Base-by-base conservation (phyloP, 2,329 filamentous ascomycete species). In the Ophiostoma himal-ulmi region DNA sequence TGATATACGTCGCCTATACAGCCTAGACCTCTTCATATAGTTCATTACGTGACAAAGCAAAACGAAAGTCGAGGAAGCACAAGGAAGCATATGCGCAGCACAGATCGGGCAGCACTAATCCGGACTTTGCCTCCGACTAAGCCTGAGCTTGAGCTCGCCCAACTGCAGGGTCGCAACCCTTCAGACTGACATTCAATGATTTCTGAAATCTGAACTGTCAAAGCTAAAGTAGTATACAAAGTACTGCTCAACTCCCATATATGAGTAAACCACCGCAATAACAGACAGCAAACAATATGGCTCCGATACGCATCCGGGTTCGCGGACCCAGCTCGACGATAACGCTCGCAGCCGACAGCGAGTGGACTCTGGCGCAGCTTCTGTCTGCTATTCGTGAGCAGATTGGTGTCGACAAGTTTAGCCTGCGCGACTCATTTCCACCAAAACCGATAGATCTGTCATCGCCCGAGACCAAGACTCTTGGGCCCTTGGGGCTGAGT, bases 371-470 rank as follows among this genome's bases (percentile, higher is more conserved):
- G 65, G 81, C 81, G 67, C 83, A 88, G 69, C 82, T 94, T 0
- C 81, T 89, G 66, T 77, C 83, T 4, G 82, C 86, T 68, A 88
- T 94, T 75, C 83, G 83, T 68, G 80, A 85, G 68, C 86, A 87
- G 76, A 92, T 91, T 1, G 86, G 86, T 5, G 83, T 94, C 20
- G 76, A 83, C 7, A 82, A 83, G 17, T 93, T 94, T 76, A 86
- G 91, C 62, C 82, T 96, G 73, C 97, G 95, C 82, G 92, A 90
- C 80, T 93, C 93, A 48, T 96, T 91, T 75, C 94, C 94, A 0
- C 89, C 92, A 34, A 88, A 89, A 76, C 82, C 87, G 0, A 84
- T 98, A 20, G 83, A 88, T 48, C 81, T 90, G 11, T 83, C 86
- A 39, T 82, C 86, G 71, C 78, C 80, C 74, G 76, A 78, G n/a